Base-by-base conservation (phyloP, 495 filamentous ascomycete genomes). In the Astrothelium macrocarpum region DNA sequence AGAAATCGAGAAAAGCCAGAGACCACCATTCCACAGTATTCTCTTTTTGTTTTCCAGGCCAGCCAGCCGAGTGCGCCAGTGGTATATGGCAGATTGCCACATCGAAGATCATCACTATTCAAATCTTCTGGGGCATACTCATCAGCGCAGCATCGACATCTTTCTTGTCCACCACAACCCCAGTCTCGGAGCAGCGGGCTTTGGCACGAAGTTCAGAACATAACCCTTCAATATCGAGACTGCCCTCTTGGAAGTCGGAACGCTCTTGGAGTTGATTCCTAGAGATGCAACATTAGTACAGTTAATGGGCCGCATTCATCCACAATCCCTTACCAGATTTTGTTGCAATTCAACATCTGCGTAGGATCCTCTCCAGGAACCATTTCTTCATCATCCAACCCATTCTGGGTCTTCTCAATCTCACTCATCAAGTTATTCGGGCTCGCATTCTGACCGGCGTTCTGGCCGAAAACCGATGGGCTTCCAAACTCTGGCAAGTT, bases 121-220 rank as follows among this genome's bases (percentile, higher is more conserved):
- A 56, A 29, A n/a, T 29, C 20, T 28, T 29, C 29, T 56, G 49
- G 1, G 49, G 49, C 29, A 70, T 39, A 46, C 64, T 68, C 61
- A 70, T 64, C 3, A 78, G 67, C 29, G 74, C 73, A 1, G 71
- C 73, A 59, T 95, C 86, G 69, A 97, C 93, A 72, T 97, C 91
- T 46, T 84, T 85, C 76, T 96, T 83, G 67, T 90, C 87, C 59
- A 98, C 88, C 26, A 97, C 90, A n/a, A 93, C 89, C 31, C 94
- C 93, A 29, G 81, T 84, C 71, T 95, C 94, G 1, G 91, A 95
- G 72, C 95, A 99, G 72, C 92, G 92, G 53, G 95, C 95, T 77
- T 99, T 99, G 70, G 88, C 87, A 63, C 91, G 87, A n/a, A 99
- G 82, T 66, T 99, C 91, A 5, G 87, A 85, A 76, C 95, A 99